Evolutionary conservation across 2,329 filamentous ascomycete genomes (phyloP).

Genomic region (Aspergillus amoenus): DNA sequence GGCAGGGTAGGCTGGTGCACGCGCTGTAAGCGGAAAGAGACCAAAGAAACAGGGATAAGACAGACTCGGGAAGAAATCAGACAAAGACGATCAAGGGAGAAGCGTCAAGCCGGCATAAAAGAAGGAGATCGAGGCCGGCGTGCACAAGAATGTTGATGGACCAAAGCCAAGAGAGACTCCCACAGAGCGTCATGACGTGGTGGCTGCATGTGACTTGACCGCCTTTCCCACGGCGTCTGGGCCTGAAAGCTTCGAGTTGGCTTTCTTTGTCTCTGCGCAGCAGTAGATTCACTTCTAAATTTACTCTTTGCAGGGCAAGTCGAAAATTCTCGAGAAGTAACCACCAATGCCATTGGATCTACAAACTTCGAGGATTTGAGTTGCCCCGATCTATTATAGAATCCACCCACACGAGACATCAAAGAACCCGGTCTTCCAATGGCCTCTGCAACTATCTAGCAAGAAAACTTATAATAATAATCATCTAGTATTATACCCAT

Average conservation of each 20-base stretch:
- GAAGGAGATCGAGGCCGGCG: background rate
- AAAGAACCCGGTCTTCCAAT: too few relatives aligned
- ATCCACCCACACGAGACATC: too few relatives aligned
- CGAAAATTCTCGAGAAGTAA: background rate
- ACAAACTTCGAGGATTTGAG: too few relatives aligned
- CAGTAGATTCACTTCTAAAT: background rate
- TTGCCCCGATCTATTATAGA: too few relatives aligned
- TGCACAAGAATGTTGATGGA: constrained; percentile 7
- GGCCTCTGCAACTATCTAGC: background rate
- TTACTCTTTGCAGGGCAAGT: background rate
- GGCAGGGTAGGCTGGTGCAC: background rate
- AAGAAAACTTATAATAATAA: background rate
- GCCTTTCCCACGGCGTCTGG: background rate
- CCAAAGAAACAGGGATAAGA: background rate
- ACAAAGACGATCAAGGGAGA: background rate
- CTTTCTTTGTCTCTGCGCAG: background rate
- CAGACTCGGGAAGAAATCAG: background rate
- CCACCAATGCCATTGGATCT: background rate
- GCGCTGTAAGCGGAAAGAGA: background rate
- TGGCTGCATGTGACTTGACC: constrained; percentile 8
- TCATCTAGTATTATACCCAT: background rate
- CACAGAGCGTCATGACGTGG: constrained; percentile 13
- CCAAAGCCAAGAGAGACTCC: background rate
- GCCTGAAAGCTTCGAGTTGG: background rate
- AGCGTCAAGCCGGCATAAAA: background rate